Evolutionary conservation across 306 rosid species (phyloP).

Genomic region (Ormosia emarginata): DNA sequence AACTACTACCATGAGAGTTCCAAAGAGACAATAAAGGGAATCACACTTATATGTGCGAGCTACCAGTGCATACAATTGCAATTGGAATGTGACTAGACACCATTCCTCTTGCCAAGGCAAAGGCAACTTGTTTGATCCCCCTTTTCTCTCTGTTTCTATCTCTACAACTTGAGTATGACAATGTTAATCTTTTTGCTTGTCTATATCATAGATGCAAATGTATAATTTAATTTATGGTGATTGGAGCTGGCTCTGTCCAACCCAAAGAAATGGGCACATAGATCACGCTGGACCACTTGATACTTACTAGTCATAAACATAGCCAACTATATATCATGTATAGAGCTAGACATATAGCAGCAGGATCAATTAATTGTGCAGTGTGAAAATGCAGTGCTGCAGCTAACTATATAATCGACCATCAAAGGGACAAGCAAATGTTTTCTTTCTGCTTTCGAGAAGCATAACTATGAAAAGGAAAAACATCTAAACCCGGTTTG

Average conservation of each 20-base stretch:
- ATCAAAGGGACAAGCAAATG: not conserved
- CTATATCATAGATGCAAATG: slow-evolving; percentile 13
- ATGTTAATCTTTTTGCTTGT: slow-evolving; percentile 33
- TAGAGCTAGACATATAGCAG: slow-evolving; percentile 4
- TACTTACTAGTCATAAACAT: slow-evolving; percentile 30
- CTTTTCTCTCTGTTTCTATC: not conserved
- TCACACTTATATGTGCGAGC: not conserved
- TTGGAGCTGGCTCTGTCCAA: slow-evolving; percentile 32
- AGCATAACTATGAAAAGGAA: not conserved
- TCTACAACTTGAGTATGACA: slow-evolving; percentile 23
- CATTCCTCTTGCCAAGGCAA: slow-evolving; percentile 31
- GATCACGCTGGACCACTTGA: slow-evolving; percentile 40
- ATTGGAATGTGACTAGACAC: slow-evolving; percentile 36
- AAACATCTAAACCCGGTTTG: not conserved
- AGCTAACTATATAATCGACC: not conserved
- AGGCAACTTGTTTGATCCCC: slow-evolving; percentile 16
- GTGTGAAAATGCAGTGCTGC: not conserved
- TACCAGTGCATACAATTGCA: slow-evolving; percentile 14
- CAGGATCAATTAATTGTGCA: slow-evolving; percentile 4
- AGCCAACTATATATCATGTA: slow-evolving; percentile 23
- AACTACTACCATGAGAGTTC: not conserved
- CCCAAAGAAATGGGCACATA: slow-evolving; percentile 25
- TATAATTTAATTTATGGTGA: slow-evolving; percentile 22
- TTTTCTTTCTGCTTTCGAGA: not conserved
- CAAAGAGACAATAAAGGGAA: slow-evolving; percentile 17